Evolutionary conservation across 768 basidiomycete species (phyloP).

Genomic region (Panus rudis): DNA sequence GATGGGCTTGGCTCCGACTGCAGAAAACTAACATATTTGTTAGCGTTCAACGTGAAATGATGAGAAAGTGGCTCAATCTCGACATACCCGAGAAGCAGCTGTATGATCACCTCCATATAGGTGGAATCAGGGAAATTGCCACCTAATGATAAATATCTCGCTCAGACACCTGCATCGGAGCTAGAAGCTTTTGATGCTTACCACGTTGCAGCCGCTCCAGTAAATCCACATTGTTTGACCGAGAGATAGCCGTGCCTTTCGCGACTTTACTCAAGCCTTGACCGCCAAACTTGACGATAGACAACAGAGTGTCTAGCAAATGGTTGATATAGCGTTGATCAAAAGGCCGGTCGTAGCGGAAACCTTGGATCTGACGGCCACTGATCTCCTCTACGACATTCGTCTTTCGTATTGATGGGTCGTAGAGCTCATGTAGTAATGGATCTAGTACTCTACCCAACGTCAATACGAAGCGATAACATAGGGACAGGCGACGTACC

Average conservation of each 20-base stretch:
- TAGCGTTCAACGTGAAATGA: neutral
- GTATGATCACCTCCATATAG: constrained; percentile 74
- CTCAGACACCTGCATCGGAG: neutral
- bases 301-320: constrained; percentile 69
- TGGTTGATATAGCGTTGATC: constrained; percentile 72
- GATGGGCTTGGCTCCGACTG: constrained; percentile 66
- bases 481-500: constrained; percentile 38
- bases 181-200: too few species aligned
- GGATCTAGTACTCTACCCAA: constrained; percentile 77
- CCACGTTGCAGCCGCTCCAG: constrained; percentile 54
- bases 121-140: constrained; percentile 35
- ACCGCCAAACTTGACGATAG: constrained; percentile 80
- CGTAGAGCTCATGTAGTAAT: constrained; percentile 68
- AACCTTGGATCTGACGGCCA: constrained; percentile 62
- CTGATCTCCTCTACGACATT: constrained; percentile 44
- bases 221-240: constrained; percentile 59
- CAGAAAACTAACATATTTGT: constrained; percentile 56
- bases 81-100: constrained; percentile 55
- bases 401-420: constrained; percentile 55
- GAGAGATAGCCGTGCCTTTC: constrained; percentile 52
- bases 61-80: neutral
- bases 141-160: constrained; percentile 1
- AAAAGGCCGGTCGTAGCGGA: constrained; percentile 64
- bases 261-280: constrained; percentile 80
- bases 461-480: constrained; percentile 3